Base-by-base conservation (phyloP, 1,139 yeast species). In the Lodderomyces metapsilosis region DNA sequence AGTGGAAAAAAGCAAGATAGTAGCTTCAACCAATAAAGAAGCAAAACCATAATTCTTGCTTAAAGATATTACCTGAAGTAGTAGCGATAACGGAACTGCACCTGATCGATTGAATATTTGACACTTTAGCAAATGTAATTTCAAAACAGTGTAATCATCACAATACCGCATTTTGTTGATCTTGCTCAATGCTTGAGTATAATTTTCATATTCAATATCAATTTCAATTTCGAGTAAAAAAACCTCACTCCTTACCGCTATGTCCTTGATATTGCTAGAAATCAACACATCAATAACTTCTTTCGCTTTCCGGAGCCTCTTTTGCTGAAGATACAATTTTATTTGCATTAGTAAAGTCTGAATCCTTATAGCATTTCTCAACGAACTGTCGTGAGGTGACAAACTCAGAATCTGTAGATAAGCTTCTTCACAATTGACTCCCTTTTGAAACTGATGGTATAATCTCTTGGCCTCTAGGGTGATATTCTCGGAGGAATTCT, bases 101-200 rank as follows among this genome's bases (percentile, higher is more conserved):
- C 69, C 71, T 1, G 74, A 58, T 10, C 52, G 44, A 21, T 65
- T 56, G 44, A 72, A 62, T 2, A 78, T 61, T 13, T 57, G 54
- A 38, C 79, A 70, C 47, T 74, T 74, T 34, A 78, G 50, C 11
- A 78, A 48, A 33, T 71, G 74, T 41, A 76, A 64, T 49, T 67
- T 64, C 27, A 77, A 59, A 12, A 59, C 59, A 60, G 76, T 65
- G 39, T 62, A 66, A 18, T 63, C 60, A 46, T 74, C 74, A 10
- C 32, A 20, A 24, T 25, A 15, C n/a, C 28, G 21, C 3, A 41
- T 36, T 5, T 38, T 32, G 0, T 71, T 57, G 0, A 76, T 61
- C 2, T 69, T 51, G 2, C 56, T 52, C 24, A 73, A 55, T 0
- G 82, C 78, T 9, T 53, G 45, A 7, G 65, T 52, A 48, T 58